A percentile compares a stretch with the other conserved stretches of the same genome.
phyloP scores from a whole-genome alignment of 805 yeast species.

The Naumovozyma dairenensis region DNA sequence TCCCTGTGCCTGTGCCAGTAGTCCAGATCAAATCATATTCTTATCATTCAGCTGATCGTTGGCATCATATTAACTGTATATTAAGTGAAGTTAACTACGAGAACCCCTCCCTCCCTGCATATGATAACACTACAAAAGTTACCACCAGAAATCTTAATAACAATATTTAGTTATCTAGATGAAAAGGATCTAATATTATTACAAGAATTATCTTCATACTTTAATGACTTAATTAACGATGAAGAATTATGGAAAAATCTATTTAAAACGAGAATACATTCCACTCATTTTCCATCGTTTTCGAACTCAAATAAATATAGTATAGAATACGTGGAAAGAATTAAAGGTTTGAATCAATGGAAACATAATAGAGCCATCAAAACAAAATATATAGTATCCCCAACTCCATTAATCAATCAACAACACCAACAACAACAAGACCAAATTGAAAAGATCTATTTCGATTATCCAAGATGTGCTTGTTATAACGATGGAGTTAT shows the following conservation, averaged over 20 bases:
- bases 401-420: constrained; percentile 13
- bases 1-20: too few species aligned
- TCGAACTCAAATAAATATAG: constrained; percentile 29
- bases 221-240: constrained; percentile 28
- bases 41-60: too few species aligned
- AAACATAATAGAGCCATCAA: constrained; percentile 27
- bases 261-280: constrained; percentile 24
- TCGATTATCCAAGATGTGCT: constrained; percentile 29
- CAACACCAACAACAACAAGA: constrained; percentile 1
- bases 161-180: constrained; percentile 30
- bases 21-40: too few species aligned
- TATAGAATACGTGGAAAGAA: constrained; percentile 28
- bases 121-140: constrained; percentile 14
- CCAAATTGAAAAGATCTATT: constrained; percentile 24
- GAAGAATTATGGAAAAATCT: constrained; percentile 36
- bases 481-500: constrained; percentile 30
- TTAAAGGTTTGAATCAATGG: constrained; percentile 25
- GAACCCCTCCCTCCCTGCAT: too few species aligned
- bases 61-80: too few species aligned
- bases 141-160: constrained; percentile 32
- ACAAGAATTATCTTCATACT: constrained; percentile 24
- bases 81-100: too few species aligned
- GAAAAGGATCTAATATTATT: constrained; percentile 29
- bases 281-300: constrained; percentile 30
- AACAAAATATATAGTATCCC: constrained; percentile 25